Evolutionary conservation across 257 asterid species (phyloP).

Genomic region (Scutellaria minor): DNA sequence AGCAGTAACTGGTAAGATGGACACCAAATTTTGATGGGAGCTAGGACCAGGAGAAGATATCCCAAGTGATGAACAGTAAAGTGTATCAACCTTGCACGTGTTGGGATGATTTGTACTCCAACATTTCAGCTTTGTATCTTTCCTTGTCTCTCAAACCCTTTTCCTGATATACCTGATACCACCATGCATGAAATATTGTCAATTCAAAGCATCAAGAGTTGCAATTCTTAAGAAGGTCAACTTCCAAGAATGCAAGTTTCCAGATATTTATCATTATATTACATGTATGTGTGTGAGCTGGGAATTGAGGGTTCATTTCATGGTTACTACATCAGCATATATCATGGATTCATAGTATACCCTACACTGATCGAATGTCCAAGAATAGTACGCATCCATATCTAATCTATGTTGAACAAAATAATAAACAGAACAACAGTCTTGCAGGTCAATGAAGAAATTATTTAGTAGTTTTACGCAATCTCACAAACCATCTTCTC

Average conservation of each 20-base stretch:
- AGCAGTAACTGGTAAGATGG: not conserved
- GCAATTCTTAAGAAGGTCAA: not conserved
- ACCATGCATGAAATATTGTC: conserved; percentile 4
- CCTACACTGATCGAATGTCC: no score
- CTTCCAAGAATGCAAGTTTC: conserved; percentile 14
- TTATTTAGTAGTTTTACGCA: conserved; percentile 2
- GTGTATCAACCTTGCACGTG: conserved; percentile 37
- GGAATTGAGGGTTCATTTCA: conserved; percentile 6
- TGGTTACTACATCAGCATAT: not conserved
- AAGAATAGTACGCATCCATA: no score
- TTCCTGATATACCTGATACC: conserved; percentile 83
- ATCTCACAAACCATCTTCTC: not conserved
- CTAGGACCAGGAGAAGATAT: conserved; percentile 10
- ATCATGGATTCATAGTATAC: conserved; percentile 3
- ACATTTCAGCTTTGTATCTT: conserved; percentile 82
- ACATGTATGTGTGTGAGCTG: not conserved
- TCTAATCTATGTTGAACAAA: not conserved
- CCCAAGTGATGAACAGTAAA: conserved; percentile 14
- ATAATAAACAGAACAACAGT: not conserved
- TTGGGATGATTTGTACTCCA: conserved; percentile 71
- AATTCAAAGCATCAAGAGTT: not conserved
- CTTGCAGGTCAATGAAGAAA: not conserved
- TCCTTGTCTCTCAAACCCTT: conserved; percentile 84
- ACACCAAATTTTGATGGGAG: not conserved
- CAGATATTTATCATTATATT: not conserved